Base-by-base conservation (phyloP, 371 early-diverging fungal genomes). In the Edhazardia aedis region DNA sequence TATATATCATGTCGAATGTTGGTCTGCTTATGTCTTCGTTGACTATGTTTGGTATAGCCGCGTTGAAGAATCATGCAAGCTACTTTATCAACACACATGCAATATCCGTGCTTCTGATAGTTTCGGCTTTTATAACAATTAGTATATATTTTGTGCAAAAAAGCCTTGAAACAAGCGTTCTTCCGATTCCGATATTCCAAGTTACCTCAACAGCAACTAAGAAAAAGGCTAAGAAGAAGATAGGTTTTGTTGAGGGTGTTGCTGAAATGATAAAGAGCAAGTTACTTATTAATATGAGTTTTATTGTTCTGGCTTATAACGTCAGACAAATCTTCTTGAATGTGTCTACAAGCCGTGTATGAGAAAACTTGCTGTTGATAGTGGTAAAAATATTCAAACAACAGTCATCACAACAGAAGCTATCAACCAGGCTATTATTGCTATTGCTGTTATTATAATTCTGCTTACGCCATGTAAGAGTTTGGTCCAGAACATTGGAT, bases 231-330 rank as follows among this genome's bases (percentile, higher is more conserved):
- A 71, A 69, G 27, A 56, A 28, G n/a, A 66, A 63, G n/a, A 53
- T 64, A 9, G 53, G 61, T 0, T 61, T 73, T 48, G 2, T 52
- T 6, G 70, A 65, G 25, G 65, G 65, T 27, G 37, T 73, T 25
- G 53, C 59, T 29, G 56, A 53, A 33, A 68, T 70, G 61, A 46
- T 44, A 12, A 50, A 54, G 23, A 64, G 67, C 6, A 65, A 56
- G 45, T 53, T 73, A 19, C 38, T 68, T 4, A 49, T 70, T 16
- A 42, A 59, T 19, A 63, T 70, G 36, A 67, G 64, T 46, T 14
- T 58, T 14, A 66, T 67, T 4, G 73, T 73, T 1, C 56, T 70
- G n/a, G 57, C 55, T 18, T 73, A 64, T 48, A 68, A 63, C 43
- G 58, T 69, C 1, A 25, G 0, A 61, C 58, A 26, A 73, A 70